phyloP scores from a whole-genome alignment of 2,329 filamentous ascomycete genomes.

The Arthrinium phaeospermum region DNA sequence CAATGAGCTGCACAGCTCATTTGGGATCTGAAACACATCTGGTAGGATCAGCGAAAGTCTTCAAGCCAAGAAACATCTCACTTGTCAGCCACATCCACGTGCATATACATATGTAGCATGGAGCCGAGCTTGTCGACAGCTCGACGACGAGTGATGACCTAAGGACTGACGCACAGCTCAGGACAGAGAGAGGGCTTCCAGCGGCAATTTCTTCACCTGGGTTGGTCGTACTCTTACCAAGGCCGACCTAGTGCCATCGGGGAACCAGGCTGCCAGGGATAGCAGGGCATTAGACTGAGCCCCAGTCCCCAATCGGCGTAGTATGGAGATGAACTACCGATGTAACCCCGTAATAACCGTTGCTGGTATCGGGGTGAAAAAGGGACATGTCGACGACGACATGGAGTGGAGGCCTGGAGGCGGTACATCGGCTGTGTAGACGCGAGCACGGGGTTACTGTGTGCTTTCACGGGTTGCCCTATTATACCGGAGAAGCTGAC shows the following conservation, averaged over 20 bases:
- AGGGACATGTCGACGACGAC: neutral
- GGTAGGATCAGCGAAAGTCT: neutral
- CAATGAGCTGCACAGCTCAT: neutral
- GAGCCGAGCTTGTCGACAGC: neutral
- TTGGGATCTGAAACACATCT: constrained; percentile 8
- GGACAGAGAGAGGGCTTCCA: neutral
- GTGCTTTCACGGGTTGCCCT: neutral
- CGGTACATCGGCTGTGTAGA: neutral
- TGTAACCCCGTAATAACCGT: constrained; percentile 18
- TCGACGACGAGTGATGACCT: neutral
- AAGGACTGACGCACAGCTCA: neutral
- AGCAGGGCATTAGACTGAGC: constrained; percentile 9
- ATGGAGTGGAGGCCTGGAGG: constrained; percentile 17
- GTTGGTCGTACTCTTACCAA: neutral
- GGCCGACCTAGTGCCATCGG: constrained; percentile 9
- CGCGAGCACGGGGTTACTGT: neutral
- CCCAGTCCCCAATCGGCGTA: constrained; percentile 10
- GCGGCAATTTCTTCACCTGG: constrained; percentile 13
- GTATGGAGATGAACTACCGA: constrained; percentile 12
- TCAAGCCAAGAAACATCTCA: constrained; percentile 1
- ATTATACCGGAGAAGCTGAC: constrained; percentile 9
- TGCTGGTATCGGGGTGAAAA: constrained; percentile 12
- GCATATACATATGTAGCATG: neutral
- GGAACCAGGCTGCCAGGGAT: neutral
- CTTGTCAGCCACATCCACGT: neutral